A percentile compares a stretch with the other conserved stretches of the same genome.
Evolutionary conservation across 1,284 basidiomycete genomes (phyloP).

Genomic region (Naganishia cerealis): DNA sequence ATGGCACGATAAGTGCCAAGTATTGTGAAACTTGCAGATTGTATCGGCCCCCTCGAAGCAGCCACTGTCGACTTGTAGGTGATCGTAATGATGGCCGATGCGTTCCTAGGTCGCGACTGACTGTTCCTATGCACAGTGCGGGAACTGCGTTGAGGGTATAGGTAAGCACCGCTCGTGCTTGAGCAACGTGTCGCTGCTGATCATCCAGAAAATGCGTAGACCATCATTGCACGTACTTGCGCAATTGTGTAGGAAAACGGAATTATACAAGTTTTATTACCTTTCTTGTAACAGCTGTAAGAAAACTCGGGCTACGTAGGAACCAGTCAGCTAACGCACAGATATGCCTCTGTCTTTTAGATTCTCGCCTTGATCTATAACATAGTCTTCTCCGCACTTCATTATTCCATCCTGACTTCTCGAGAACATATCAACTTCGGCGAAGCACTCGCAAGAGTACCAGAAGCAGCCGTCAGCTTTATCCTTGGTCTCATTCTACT

Average conservation of each 20-base stretch:
- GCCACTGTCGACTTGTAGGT: slow-evolving; percentile 84
- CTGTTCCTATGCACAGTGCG: slow-evolving; percentile 62
- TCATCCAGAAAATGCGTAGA: slow-evolving; percentile 57
- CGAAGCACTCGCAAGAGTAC: slow-evolving; percentile 62
- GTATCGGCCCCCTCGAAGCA: slow-evolving; percentile 84
- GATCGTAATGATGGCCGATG: slow-evolving; percentile 22
- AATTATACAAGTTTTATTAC: slow-evolving; percentile 88
- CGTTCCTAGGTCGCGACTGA: neutral
- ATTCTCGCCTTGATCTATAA: slow-evolving; percentile 69
- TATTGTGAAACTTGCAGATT: slow-evolving; percentile 86
- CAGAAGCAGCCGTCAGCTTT: slow-evolving; percentile 77
- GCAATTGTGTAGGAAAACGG: slow-evolving; percentile 85
- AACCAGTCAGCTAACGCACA: neutral
- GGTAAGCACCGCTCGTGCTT: slow-evolving; percentile 34
- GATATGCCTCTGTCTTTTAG: slow-evolving; percentile 53
- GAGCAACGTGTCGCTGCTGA: neutral
- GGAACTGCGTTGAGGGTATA: slow-evolving; percentile 84
- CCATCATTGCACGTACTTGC: slow-evolving; percentile 92
- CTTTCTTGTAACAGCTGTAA: slow-evolving; percentile 69
- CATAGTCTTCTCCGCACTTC: slow-evolving; percentile 76
- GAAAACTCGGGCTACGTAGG: slow-evolving; percentile 45
- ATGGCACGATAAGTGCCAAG: slow-evolving; percentile 77
- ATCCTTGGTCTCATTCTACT: slow-evolving; percentile 67
- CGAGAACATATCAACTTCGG: slow-evolving; percentile 61
- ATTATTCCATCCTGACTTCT: slow-evolving; percentile 68